phyloP scores from a whole-genome alignment of 2,329 filamentous ascomycete species.

The Fusarium kyushuense region DNA sequence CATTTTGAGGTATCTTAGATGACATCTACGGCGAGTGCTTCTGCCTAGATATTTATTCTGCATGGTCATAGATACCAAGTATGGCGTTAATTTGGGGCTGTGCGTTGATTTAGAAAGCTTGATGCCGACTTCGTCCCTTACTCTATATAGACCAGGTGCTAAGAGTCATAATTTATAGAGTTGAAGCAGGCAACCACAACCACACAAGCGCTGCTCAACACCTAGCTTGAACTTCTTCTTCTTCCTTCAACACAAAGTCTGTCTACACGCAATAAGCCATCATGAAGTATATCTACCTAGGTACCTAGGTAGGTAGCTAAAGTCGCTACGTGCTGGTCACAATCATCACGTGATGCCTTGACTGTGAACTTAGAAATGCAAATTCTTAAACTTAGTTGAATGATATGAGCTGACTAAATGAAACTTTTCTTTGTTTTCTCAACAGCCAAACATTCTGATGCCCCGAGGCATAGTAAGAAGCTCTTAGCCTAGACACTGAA shows the following conservation, averaged over 20 bases:
- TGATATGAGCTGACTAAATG: not conserved
- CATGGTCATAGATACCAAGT: not conserved
- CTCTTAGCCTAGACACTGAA: not conserved
- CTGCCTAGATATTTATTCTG: not conserved
- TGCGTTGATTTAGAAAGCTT: too few species aligned
- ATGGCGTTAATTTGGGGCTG: too few species aligned
- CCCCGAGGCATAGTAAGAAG: not conserved
- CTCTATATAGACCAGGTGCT: too few species aligned
- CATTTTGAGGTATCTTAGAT: too few species aligned
- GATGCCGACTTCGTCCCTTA: too few species aligned
- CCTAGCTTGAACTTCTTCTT: too few species aligned
- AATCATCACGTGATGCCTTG: not conserved
- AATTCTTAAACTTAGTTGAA: not conserved
- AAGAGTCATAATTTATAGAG: too few species aligned
- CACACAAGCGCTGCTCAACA: too few species aligned
- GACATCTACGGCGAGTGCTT: not conserved
- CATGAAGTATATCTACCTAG: not conserved
- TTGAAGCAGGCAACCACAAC: too few species aligned
- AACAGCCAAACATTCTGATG: not conserved
- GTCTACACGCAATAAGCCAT: not conserved
- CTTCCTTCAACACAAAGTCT: too few species aligned
- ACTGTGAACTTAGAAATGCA: not conserved
- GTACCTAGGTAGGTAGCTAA: too few species aligned
- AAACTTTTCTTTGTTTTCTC: not conserved
- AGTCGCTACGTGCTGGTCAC: not conserved